These are phyloP conservation scores for Zizania latifolia DNA, from an alignment of 176 grass and related monocot genomes.

Conservation along the genomic window DNA sequence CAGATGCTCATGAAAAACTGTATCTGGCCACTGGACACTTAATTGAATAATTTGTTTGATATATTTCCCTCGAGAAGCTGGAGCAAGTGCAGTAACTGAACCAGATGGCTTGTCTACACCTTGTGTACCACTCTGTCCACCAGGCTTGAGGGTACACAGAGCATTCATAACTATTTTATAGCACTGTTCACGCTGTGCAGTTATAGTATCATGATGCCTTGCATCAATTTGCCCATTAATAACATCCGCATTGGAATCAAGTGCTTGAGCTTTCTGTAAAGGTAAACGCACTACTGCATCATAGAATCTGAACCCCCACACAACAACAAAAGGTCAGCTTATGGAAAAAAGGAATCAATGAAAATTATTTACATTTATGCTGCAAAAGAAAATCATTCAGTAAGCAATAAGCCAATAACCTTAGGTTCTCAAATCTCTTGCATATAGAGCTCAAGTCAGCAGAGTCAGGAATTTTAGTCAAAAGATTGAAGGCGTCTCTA, in stretches of 20 bases:
- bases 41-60: conserved; percentile 87
- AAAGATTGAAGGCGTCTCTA: conserved; percentile 84
- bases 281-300: conserved; percentile 87
- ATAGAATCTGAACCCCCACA: conserved; percentile 54
- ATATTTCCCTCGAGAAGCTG: conserved; percentile 71
- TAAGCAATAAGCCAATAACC: conserved; percentile 39
- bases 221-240: conserved; percentile 56
- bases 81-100: conserved; percentile 52
- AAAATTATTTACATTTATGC: not conserved
- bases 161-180: conserved; percentile 89
- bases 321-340: conserved; percentile 31
- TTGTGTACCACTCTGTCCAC: conserved; percentile 41
- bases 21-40: conserved; percentile 75
- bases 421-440: conserved; percentile 95
- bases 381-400: conserved; percentile 28
- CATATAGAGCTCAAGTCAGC: conserved; percentile 83
- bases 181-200: conserved; percentile 63
- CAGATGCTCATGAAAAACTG: conserved; percentile 79
- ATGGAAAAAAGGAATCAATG: not conserved
- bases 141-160: conserved; percentile 58
- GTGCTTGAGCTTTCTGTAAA: conserved; percentile 84
- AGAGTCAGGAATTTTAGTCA: conserved; percentile 78
- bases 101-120: conserved; percentile 30
- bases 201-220: conserved; percentile 41
- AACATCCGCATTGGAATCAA: conserved; percentile 53